These are phyloP conservation scores for Parastagonospora nodorum DNA, from an alignment of 2,329 filamentous ascomycete genomes.

Conservation along the genomic window DNA sequence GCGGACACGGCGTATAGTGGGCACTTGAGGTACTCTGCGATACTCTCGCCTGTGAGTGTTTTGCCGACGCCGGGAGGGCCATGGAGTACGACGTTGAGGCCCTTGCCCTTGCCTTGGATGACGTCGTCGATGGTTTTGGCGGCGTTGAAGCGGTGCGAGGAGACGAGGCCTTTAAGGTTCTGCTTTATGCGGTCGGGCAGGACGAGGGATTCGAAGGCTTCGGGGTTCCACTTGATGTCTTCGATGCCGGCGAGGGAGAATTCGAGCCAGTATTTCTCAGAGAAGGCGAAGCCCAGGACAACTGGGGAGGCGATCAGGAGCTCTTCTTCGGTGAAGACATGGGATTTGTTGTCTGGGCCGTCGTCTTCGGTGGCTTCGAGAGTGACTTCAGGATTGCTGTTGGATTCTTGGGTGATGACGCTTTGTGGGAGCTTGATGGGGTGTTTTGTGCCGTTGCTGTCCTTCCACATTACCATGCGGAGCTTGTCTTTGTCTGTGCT, in stretches of 20 bases:
- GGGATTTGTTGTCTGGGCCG: constrained; percentile 32
- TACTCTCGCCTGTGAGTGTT: constrained; percentile 84
- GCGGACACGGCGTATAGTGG: constrained; percentile 84
- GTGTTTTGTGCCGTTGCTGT: constrained; percentile 55
- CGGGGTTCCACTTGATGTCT: constrained; percentile 83
- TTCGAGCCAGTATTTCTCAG: constrained; percentile 88
- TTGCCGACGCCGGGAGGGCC: constrained; percentile 82
- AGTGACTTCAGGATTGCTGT: constrained; percentile 51
- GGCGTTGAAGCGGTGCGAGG: constrained; percentile 81
- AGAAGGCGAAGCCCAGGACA: constrained; percentile 84
- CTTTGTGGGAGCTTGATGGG: constrained; percentile 58
- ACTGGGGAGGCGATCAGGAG: constrained; percentile 83
- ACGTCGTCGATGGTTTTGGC: constrained; percentile 78
- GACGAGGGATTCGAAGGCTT: constrained; percentile 81
- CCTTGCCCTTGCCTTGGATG: constrained; percentile 79
- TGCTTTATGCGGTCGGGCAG: constrained; percentile 67
- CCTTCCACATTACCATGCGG: constrained; percentile 50
- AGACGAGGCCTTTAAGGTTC: constrained; percentile 77
- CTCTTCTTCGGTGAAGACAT: constrained; percentile 78
- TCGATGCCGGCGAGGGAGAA: constrained; percentile 79
- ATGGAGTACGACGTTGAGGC: constrained; percentile 80
- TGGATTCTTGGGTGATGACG: constrained; percentile 43
- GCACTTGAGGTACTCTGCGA: constrained; percentile 79
- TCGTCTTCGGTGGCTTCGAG: constrained; percentile 52
- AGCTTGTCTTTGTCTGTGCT: constrained; percentile 42